phyloP scores from a whole-genome alignment of 2,329 filamentous ascomycete genomes.

The Epichloe bromicola region DNA sequence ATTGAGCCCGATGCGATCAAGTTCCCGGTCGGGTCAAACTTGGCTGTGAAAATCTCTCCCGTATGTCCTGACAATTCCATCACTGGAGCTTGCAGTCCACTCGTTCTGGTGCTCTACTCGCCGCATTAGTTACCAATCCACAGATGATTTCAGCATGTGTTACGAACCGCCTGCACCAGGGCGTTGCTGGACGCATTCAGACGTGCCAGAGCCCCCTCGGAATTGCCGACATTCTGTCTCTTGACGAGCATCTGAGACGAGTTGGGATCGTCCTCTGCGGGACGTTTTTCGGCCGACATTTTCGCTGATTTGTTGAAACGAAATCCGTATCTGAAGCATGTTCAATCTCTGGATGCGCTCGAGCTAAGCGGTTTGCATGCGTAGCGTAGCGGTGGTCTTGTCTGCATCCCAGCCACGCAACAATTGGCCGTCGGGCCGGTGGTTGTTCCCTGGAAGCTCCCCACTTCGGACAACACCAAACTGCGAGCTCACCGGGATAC shows the following conservation, averaged over 20 bases:
- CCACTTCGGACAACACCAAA: not conserved
- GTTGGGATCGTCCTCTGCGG: constrained; percentile 72
- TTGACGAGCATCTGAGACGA: constrained; percentile 76
- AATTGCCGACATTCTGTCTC: constrained; percentile 57
- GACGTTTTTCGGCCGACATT: constrained; percentile 88
- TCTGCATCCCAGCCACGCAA: too few species aligned
- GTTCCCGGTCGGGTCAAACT: constrained; percentile 80
- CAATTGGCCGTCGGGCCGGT: constrained; percentile 22
- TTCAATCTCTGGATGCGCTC: not conserved
- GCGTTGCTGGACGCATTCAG: constrained; percentile 37
- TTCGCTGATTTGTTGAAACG: constrained; percentile 5
- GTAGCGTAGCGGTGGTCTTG: too few species aligned
- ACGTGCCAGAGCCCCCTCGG: constrained; percentile 34
- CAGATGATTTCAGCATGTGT: not conserved
- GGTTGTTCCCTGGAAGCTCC: constrained; percentile 15
- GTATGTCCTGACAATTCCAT: constrained; percentile 78
- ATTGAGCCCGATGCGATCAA: constrained; percentile 90
- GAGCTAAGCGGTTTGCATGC: not conserved
- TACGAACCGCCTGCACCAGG: constrained; percentile 37
- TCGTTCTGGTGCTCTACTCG: constrained; percentile 60
- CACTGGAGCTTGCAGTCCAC: constrained; percentile 73
- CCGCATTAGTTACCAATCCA: not conserved
- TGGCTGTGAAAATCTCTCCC: constrained; percentile 83
- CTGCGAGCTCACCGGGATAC: not conserved
- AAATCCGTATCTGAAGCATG: not conserved